A percentile compares a stretch with the other conserved stretches of the same genome.
phyloP scores from a whole-genome alignment of 805 yeast species.

The Hanseniaspora vineae region DNA sequence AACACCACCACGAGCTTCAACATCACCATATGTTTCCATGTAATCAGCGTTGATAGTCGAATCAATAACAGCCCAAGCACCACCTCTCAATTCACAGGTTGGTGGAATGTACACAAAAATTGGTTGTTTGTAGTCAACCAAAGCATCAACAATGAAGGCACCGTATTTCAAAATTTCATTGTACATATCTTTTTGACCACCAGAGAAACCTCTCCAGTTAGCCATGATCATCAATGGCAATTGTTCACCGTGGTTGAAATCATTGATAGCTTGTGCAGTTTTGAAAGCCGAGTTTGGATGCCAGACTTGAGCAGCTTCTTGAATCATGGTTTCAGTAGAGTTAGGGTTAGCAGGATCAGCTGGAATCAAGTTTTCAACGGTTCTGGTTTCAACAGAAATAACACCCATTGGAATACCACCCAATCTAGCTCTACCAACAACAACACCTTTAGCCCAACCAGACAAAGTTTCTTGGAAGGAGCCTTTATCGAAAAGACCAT shows the following conservation, averaged over 20 bases:
- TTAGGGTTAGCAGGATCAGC: slow-evolving; percentile 99
- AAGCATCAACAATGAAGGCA: slow-evolving; percentile 91
- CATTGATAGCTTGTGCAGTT: slow-evolving; percentile 97
- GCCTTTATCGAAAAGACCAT: slow-evolving; percentile 82
- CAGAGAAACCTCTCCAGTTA: slow-evolving; percentile 99
- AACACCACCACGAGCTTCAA: slow-evolving; percentile 92
- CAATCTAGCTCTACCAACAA: slow-evolving; percentile 95
- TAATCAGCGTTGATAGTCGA: slow-evolving; percentile 92
- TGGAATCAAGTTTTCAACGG: slow-evolving; percentile 79
- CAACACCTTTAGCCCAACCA: slow-evolving; percentile 99
- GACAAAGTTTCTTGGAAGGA: slow-evolving; percentile 93
- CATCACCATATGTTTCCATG: slow-evolving; percentile 99
- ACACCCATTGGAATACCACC: slow-evolving; percentile 99
- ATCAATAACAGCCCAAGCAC: slow-evolving; percentile 99
- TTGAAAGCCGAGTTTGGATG: slow-evolving; percentile 98
- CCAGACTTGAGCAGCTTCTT: slow-evolving; percentile 99
- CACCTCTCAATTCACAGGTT: slow-evolving; percentile 97
- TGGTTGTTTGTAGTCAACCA: slow-evolving; percentile 93
- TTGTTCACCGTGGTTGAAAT: slow-evolving; percentile 96
- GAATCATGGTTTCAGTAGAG: slow-evolving; percentile 74
- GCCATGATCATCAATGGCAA: slow-evolving; percentile 95
- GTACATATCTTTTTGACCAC: slow-evolving; percentile 99
- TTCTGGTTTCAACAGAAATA: slow-evolving; percentile 87
- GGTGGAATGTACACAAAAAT: slow-evolving; percentile 96
- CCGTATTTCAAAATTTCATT: slow-evolving; percentile 96